phyloP scores from a whole-genome alignment of 768 basidiomycete species.

The Xerocomellus amylosporus region DNA sequence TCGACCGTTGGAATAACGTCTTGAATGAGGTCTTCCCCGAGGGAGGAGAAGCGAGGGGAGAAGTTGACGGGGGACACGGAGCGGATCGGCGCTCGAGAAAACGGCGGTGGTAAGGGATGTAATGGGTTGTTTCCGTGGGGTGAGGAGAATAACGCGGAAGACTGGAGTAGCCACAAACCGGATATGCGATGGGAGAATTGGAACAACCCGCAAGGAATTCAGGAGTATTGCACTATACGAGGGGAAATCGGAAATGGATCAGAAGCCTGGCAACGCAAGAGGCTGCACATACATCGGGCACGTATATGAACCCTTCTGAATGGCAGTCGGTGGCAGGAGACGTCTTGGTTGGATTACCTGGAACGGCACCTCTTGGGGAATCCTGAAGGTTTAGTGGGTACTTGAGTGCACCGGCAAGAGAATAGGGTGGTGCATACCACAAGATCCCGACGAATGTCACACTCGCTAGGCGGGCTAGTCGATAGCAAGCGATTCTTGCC shows the following conservation, averaged over 20 bases:
- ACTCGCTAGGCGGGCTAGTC: background rate
- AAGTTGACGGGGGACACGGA: conserved; percentile 12
- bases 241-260: background rate
- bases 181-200: conserved; percentile 30
- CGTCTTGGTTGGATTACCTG: background rate
- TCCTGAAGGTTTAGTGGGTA: conserved; percentile 11
- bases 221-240: conserved; percentile 22
- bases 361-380: background rate
- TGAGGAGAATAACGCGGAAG: conserved; percentile 12
- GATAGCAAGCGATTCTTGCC: conserved; percentile 22
- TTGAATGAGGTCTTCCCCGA: conserved; percentile 22
- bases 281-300: conserved; percentile 20
- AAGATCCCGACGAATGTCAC: background rate
- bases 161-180: conserved; percentile 30
- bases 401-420: background rate
- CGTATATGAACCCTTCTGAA: conserved; percentile 29
- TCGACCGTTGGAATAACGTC: conserved; percentile 28
- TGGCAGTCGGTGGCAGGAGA: background rate
- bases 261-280: background rate
- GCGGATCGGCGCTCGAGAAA: conserved; percentile 17
- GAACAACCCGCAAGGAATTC: conserved; percentile 34
- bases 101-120: conserved; percentile 9
- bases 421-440: conserved; percentile 10
- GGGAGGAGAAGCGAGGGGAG: conserved; percentile 16
- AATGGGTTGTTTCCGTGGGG: background rate